Percentiles rank a stretch among this genome's conserved stretches.
Evolutionary conservation across 2,329 filamentous ascomycete genomes (phyloP).

Genomic region (Ophiobolus disseminans): DNA sequence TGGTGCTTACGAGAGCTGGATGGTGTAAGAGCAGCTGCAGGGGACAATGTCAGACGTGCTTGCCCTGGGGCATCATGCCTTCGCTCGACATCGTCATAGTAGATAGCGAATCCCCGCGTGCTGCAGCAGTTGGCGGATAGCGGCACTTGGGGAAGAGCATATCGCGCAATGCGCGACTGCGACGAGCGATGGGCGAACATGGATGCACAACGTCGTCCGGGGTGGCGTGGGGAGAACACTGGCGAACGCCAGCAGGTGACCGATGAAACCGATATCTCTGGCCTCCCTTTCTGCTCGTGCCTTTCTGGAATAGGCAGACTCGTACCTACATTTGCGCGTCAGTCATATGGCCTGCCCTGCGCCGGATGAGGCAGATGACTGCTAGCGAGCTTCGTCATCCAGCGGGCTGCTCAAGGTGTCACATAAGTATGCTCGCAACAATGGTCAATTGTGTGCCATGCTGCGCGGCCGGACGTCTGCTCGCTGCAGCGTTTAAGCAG

Average conservation of each 20-base stretch:
- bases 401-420: conserved; percentile 25
- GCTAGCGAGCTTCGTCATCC: conserved; percentile 34
- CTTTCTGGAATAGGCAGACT: conserved; percentile 30
- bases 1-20: conserved; percentile 30
- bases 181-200: conserved; percentile 1
- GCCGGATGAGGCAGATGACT: conserved; percentile 45
- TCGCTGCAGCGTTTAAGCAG: conserved; percentile 3
- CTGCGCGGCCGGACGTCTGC: conserved; percentile 13
- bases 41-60: conserved; percentile 39
- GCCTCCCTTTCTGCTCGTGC: conserved; percentile 20
- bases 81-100: conserved; percentile 22
- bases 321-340: conserved; percentile 40
- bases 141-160: conserved; percentile 5
- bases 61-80: conserved; percentile 22
- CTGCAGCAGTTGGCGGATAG: conserved; percentile 11
- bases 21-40: conserved; percentile 31
- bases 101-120: conserved; percentile 22
- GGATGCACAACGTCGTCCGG: conserved; percentile 1
- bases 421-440: conserved; percentile 1
- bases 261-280: conserved; percentile 37
- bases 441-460: no score
- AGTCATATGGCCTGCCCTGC: conserved; percentile 43
- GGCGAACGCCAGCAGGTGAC: conserved; percentile 33
- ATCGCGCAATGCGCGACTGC: conserved; percentile 11
- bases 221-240: conserved; percentile 14